These are phyloP conservation scores for Chlorophyllum brunneum DNA, from an alignment of 768 basidiomycete genomes.

Conservation along the genomic window DNA sequence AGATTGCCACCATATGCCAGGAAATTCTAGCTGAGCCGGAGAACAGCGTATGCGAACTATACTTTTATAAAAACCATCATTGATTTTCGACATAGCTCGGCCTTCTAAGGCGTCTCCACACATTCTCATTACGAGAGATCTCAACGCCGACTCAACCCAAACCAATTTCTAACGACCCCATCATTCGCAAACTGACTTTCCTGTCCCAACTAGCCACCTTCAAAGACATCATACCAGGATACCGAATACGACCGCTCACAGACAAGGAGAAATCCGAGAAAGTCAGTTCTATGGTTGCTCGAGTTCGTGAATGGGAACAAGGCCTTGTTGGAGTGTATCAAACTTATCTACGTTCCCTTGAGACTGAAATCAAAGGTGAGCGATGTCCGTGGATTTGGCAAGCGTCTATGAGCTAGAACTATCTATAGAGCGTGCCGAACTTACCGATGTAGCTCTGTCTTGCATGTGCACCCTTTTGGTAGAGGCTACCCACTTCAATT, in stretches of 20 bases:
- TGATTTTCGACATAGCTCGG: constrained; percentile 55
- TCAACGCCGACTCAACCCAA: constrained; percentile 64
- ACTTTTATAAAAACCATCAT: background rate
- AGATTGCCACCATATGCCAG: constrained; percentile 90
- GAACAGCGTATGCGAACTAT: constrained; percentile 65
- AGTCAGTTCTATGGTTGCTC: constrained; percentile 88
- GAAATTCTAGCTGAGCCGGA: constrained; percentile 95
- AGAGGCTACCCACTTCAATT: constrained; percentile 95
- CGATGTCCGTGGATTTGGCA: constrained; percentile 3
- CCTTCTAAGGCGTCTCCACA: constrained; percentile 81
- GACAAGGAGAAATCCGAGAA: constrained; percentile 91
- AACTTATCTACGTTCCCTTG: constrained; percentile 79
- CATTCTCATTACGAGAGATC: constrained; percentile 80
- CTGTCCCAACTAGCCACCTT: constrained; percentile 91
- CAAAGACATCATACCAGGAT: constrained; percentile 94
- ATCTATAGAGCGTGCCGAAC: constrained; percentile 53
- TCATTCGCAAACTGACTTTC: constrained; percentile 85
- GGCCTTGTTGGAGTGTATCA: constrained; percentile 88
- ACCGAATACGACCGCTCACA: constrained; percentile 88
- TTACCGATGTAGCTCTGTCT: constrained; percentile 68
- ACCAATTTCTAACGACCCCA: constrained; percentile 70
- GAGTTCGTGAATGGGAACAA: constrained; percentile 93
- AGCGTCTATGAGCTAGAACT: background rate
- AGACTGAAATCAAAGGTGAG: constrained; percentile 83
- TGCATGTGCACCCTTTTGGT: constrained; percentile 85